Conservation (phyloP, 1,139 yeast species). For the Cylindricascospora bacillispora region DNA sequence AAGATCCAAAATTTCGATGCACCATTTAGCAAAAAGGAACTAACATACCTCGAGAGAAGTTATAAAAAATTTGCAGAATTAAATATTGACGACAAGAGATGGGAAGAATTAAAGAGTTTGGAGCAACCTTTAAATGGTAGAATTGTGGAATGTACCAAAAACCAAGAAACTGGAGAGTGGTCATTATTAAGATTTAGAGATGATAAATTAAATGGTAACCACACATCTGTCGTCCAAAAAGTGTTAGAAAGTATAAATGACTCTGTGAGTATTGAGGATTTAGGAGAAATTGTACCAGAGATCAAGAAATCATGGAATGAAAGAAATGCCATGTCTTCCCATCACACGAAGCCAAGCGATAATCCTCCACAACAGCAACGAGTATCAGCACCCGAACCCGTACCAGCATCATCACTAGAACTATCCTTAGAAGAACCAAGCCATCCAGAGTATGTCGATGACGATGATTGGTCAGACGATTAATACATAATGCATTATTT, state of each 20-base stretch:
- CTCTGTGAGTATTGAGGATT: constrained; percentile 69
- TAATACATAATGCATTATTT: constrained; percentile 2
- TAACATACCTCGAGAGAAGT: constrained; percentile 29
- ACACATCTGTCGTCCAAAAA: constrained; percentile 63
- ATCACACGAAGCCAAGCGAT: not conserved
- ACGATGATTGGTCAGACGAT: constrained; percentile 26
- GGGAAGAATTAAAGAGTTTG: constrained; percentile 61
- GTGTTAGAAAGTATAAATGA: constrained; percentile 77
- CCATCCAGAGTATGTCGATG: constrained; percentile 23
- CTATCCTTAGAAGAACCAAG: too few relatives aligned
- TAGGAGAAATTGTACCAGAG: constrained; percentile 35
- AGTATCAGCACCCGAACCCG: constrained; percentile 1
- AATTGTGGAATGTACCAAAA: constrained; percentile 67
- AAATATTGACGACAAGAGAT: constrained; percentile 54
- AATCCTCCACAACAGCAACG: not conserved
- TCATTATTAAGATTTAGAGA: constrained; percentile 79
- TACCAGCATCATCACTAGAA: too few relatives aligned
- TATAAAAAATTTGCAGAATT: constrained; percentile 61
- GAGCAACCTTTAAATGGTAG: constrained; percentile 84
- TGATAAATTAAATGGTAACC: constrained; percentile 85
- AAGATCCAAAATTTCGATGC: constrained; percentile 21
- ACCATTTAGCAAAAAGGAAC: constrained; percentile 24
- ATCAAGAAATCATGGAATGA: constrained; percentile 38
- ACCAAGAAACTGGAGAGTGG: constrained; percentile 50
- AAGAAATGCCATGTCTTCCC: constrained; percentile 25